Evolutionary conservation across 2,329 filamentous ascomycete genomes (phyloP).

Genomic region (Stagonosporopsis rhizophila): DNA sequence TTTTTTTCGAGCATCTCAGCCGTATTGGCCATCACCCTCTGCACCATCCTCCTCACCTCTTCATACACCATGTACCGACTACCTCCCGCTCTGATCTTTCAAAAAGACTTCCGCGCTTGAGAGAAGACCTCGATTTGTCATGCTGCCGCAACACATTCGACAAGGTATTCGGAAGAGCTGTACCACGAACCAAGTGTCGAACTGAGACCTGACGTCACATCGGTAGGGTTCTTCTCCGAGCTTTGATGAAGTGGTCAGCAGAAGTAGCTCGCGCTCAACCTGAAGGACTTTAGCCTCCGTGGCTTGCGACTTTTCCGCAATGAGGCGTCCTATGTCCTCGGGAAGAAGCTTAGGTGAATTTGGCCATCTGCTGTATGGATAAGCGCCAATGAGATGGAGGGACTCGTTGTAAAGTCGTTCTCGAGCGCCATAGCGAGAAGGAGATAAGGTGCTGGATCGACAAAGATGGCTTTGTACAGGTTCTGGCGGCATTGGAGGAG

Average conservation of each 20-base stretch:
- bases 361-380: conserved; percentile 23
- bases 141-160: conserved; percentile 23
- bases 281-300: conserved; percentile 22
- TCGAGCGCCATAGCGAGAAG: conserved; percentile 37
- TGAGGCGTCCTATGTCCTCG: conserved; percentile 18
- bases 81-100: conserved; percentile 34
- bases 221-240: background rate
- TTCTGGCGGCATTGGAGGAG: conserved; percentile 34
- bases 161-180: conserved; percentile 43
- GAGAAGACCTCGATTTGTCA: background rate
- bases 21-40: conserved; percentile 22
- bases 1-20: background rate
- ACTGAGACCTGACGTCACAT: background rate
- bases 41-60: conserved; percentile 26
- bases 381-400: conserved; percentile 46
- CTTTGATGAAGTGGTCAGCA: conserved; percentile 24
- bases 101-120: conserved; percentile 36
- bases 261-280: conserved; percentile 29
- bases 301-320: conserved; percentile 6
- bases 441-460: conserved; percentile 44
- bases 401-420: conserved; percentile 41
- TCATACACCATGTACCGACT: conserved; percentile 39
- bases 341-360: conserved; percentile 18
- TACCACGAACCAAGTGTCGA: conserved; percentile 37
- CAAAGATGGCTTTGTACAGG: conserved; percentile 40